These are phyloP conservation scores for Lignosus rhinocerotis DNA, from an alignment of 1,284 basidiomycete genomes.

Conservation along the genomic window DNA sequence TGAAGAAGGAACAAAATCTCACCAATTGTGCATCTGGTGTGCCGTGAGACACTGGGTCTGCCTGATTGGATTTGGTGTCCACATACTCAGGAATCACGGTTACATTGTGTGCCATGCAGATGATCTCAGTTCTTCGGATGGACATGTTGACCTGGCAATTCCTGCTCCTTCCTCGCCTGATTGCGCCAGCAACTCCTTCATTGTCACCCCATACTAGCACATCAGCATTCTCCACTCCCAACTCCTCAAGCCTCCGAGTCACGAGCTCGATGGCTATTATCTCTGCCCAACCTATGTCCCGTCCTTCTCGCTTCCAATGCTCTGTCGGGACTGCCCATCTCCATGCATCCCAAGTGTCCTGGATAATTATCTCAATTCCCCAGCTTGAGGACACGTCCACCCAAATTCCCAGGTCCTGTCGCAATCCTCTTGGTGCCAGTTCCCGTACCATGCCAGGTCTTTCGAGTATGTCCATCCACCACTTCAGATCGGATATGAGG, in stretches of 20 bases:
- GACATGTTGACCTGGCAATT: slow-evolving; percentile 38
- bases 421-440: no score
- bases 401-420: no score
- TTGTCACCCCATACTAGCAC: slow-evolving; percentile 41
- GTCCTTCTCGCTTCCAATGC: slow-evolving; percentile 27
- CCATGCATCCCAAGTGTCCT: slow-evolving; percentile 35
- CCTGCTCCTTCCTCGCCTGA: slow-evolving; percentile 32
- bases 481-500: no score
- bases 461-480: no score
- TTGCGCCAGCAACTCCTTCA: slow-evolving; percentile 40
- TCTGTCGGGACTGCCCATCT: slow-evolving; percentile 12
- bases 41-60: slow-evolving; percentile 15
- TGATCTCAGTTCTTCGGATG: slow-evolving; percentile 29
- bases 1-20: neutral
- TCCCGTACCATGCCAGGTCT: no score
- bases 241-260: slow-evolving; percentile 5
- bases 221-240: neutral
- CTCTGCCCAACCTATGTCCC: slow-evolving; percentile 44
- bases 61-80: slow-evolving; percentile 7
- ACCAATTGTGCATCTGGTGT: neutral
- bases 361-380: slow-evolving; percentile 35
- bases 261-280: slow-evolving; percentile 39
- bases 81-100: slow-evolving; percentile 11
- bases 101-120: slow-evolving; percentile 30
- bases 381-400: no score